A percentile compares a stretch with the other conserved stretches of the same genome.
Conservation (phyloP, 2,329 filamentous ascomycete species). For the Chrysoporthe puriensis region DNA sequence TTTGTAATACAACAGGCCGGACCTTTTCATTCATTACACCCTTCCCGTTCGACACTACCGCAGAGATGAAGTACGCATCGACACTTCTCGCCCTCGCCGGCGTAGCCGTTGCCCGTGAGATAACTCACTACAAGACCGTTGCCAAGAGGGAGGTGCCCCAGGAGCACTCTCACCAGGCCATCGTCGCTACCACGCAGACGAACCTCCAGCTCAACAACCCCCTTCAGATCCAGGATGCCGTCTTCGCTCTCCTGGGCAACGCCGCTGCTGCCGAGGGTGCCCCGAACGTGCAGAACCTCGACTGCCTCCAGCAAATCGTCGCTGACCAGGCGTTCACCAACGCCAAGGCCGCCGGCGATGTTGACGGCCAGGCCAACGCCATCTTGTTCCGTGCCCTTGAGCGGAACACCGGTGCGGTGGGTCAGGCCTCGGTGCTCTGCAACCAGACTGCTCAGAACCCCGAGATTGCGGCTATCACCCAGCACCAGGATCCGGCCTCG, state of each 20-base stretch:
- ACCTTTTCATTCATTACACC: conserved; percentile 15
- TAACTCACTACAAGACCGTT: conserved; percentile 32
- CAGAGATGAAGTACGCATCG: conserved; percentile 39
- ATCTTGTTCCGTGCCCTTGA: conserved; percentile 48
- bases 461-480: conserved; percentile 48
- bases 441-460: conserved; percentile 47
- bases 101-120: conserved; percentile 37
- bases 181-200: conserved; percentile 45
- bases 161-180: conserved; percentile 53
- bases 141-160: conserved; percentile 54
- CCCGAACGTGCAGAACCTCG: conserved; percentile 26
- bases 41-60: conserved; percentile 12
- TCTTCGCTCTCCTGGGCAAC: conserved; percentile 48
- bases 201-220: conserved; percentile 50
- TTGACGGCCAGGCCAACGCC: conserved; percentile 46
- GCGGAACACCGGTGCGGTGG: conserved; percentile 48
- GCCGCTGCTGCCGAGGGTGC: conserved; percentile 46
- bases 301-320: conserved; percentile 35
- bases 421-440: conserved; percentile 43
- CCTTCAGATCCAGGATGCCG: conserved; percentile 48
- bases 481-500: conserved; percentile 49
- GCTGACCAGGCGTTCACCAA: conserved; percentile 53
- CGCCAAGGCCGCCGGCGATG: conserved; percentile 46
- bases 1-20: conserved; percentile 22
- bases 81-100: conserved; percentile 38